A percentile compares a stretch with the other conserved stretches of the same genome.
Evolutionary conservation across 2,329 filamentous ascomycete species (phyloP).

Genomic region (Diplodia intermedia): DNA sequence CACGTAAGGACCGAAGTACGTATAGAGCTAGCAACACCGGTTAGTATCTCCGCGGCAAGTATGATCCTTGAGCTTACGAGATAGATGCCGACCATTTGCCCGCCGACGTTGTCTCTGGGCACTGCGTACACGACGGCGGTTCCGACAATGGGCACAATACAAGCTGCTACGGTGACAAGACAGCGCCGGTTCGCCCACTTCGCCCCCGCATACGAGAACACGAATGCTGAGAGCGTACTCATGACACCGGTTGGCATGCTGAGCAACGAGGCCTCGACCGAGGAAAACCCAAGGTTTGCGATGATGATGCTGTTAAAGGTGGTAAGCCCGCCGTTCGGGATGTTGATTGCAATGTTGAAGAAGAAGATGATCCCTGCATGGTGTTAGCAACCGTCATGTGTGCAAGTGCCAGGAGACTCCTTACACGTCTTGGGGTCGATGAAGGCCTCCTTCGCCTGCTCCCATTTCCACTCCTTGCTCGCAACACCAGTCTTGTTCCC

Average conservation of each 20-base stretch:
- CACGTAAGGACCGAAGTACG: slow-evolving; percentile 49
- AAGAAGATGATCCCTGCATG: slow-evolving; percentile 16
- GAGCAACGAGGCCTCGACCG: slow-evolving; percentile 47
- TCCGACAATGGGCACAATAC: slow-evolving; percentile 43
- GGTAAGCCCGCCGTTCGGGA: slow-evolving; percentile 49
- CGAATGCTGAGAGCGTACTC: slow-evolving; percentile 44
- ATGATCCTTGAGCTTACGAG: slow-evolving; percentile 33
- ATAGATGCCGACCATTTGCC: slow-evolving; percentile 52
- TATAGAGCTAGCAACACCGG: slow-evolving; percentile 41
- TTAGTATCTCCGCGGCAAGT: background rate
- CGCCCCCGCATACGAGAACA: slow-evolving; percentile 43
- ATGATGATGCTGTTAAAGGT: slow-evolving; percentile 51
- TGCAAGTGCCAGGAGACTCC: too few relatives aligned
- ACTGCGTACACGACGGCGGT: slow-evolving; percentile 43
- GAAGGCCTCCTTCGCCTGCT: slow-evolving; percentile 44
- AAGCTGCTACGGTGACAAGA: slow-evolving; percentile 43
- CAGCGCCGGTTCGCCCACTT: slow-evolving; percentile 43
- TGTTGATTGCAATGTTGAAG: slow-evolving; percentile 45
- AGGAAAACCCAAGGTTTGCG: slow-evolving; percentile 47
- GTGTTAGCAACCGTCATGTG: background rate
- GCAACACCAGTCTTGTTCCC: slow-evolving; percentile 24
- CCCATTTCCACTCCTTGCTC: slow-evolving; percentile 41
- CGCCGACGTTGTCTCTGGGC: slow-evolving; percentile 45
- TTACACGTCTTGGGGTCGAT: slow-evolving; percentile 48
- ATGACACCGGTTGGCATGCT: slow-evolving; percentile 48